These are phyloP conservation scores for Solanum pennellii DNA, from an alignment of 257 asterid species.

Conservation along the genomic window DNA sequence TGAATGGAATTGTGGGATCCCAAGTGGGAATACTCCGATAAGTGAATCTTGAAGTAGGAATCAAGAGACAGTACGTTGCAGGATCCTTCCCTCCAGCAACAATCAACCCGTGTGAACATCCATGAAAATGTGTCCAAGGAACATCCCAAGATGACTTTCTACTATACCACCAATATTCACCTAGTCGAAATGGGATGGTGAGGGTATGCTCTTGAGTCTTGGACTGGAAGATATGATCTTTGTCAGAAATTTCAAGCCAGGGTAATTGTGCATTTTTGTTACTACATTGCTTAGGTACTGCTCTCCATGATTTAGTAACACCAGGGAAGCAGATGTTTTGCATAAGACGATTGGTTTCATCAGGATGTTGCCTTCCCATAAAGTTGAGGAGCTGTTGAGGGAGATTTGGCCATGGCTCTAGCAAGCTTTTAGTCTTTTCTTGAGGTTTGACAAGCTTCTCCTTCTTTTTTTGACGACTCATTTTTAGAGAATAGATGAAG, in stretches of 20 bases:
- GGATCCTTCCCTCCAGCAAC: background rate
- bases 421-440: background rate
- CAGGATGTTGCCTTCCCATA: background rate
- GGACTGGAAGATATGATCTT: background rate
- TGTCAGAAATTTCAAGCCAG: slow-evolving; percentile 8
- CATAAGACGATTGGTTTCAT: background rate
- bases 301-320: background rate
- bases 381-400: background rate
- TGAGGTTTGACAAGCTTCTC: background rate
- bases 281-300: slow-evolving; percentile 3
- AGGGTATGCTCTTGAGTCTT: background rate
- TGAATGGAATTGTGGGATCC: slow-evolving; percentile 10
- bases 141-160: background rate
- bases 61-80: background rate
- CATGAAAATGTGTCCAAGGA: background rate
- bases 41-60: background rate
- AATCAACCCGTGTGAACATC: slow-evolving; percentile 5
- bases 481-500: background rate
- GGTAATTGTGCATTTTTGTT: background rate
- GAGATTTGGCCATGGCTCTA: background rate
- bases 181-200: slow-evolving; percentile 2
- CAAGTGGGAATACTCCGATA: background rate
- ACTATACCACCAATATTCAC: background rate
- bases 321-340: background rate
- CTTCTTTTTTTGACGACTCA: background rate